Percentiles rank a stretch among this genome's conserved stretches.
Evolutionary conservation across 225 moss, liverwort and hornwort species (phyloP).

Genomic region (Marchantia paleacea): DNA sequence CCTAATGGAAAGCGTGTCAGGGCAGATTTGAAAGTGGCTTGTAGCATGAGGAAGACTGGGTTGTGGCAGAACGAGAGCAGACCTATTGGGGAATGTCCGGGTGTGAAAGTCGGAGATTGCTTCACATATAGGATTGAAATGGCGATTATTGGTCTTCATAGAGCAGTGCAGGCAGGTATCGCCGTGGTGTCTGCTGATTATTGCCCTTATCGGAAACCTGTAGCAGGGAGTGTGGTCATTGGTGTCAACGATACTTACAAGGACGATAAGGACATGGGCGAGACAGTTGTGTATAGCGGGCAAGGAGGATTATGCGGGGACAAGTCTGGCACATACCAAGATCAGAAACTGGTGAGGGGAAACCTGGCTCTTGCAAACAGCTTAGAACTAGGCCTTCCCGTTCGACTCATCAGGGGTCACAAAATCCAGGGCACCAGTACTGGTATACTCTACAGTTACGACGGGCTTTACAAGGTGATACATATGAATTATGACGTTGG

Average conservation of each 20-base stretch:
- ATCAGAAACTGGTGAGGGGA: slow-evolving; percentile 42
- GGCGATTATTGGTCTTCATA: slow-evolving; percentile 50
- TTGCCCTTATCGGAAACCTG: slow-evolving; percentile 5
- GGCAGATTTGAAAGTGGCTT: slow-evolving; percentile 46
- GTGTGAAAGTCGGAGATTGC: slow-evolving; percentile 45
- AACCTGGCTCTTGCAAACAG: slow-evolving; percentile 45
- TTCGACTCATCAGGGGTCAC: slow-evolving; percentile 48
- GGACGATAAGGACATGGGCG: slow-evolving; percentile 52
- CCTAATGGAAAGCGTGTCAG: slow-evolving; percentile 15
- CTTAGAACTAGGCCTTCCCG: slow-evolving; percentile 16
- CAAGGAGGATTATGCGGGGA: slow-evolving; percentile 43
- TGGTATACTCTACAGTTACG: slow-evolving; percentile 41
- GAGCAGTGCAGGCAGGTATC: slow-evolving; percentile 47
- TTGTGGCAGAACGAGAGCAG: slow-evolving; percentile 39
- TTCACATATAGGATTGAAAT: slow-evolving; percentile 47
- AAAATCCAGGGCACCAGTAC: slow-evolving; percentile 15
- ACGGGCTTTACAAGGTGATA: slow-evolving; percentile 38
- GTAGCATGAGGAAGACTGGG: slow-evolving; percentile 36
- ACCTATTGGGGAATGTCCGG: slow-evolving; percentile 43
- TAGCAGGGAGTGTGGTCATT: slow-evolving; percentile 47
- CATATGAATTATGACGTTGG: slow-evolving; percentile 29
- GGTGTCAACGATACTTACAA: slow-evolving; percentile 34
- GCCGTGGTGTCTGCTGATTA: slow-evolving; percentile 26
- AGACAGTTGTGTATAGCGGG: slow-evolving; percentile 43
- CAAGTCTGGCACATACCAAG: slow-evolving; percentile 21